phyloP scores from a whole-genome alignment of 495 filamentous ascomycete genomes.

The Terfezia claveryi region DNA sequence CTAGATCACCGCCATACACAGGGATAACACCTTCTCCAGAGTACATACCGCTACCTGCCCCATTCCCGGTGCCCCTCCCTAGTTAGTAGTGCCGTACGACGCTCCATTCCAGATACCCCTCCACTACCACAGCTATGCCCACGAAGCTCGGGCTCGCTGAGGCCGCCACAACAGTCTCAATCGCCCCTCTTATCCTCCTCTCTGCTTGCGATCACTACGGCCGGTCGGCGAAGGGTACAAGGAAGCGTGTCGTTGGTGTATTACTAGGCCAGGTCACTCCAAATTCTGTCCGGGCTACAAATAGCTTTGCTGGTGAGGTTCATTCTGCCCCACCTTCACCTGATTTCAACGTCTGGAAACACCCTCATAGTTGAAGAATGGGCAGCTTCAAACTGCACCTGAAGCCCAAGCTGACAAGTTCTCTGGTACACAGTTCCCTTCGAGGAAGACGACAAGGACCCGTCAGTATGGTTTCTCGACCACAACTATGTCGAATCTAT shows the following conservation, averaged over 20 bases:
- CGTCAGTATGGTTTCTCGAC: slow-evolving; percentile 95
- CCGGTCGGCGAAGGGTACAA: slow-evolving; percentile 66
- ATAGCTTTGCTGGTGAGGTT: slow-evolving; percentile 80
- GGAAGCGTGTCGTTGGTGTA: slow-evolving; percentile 90
- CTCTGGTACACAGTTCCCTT: slow-evolving; percentile 51
- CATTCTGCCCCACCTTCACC: neutral
- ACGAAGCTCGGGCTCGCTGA: slow-evolving; percentile 9
- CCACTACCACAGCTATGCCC: slow-evolving; percentile 14
- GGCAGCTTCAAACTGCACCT: no score
- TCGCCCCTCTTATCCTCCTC: slow-evolving; percentile 91
- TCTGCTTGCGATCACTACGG: slow-evolving; percentile 98
- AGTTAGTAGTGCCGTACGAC: neutral
- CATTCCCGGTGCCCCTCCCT: no score
- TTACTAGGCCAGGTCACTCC: slow-evolving; percentile 88
- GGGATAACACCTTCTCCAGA: no score
- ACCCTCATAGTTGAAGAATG: neutral
- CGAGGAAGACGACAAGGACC: slow-evolving; percentile 96
- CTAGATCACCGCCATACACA: no score
- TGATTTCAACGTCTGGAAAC: neutral
- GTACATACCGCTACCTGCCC: no score
- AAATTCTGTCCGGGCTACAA: slow-evolving; percentile 85
- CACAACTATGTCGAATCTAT: slow-evolving; percentile 99
- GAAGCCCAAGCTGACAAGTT: slow-evolving; percentile 1
- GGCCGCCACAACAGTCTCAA: slow-evolving; percentile 46
- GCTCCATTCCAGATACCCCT: slow-evolving; percentile 4